A percentile compares a stretch with the other conserved stretches of the same genome.
Evolutionary conservation across 768 basidiomycete species (phyloP).

Genomic region (Auricularia auricula-judae): DNA sequence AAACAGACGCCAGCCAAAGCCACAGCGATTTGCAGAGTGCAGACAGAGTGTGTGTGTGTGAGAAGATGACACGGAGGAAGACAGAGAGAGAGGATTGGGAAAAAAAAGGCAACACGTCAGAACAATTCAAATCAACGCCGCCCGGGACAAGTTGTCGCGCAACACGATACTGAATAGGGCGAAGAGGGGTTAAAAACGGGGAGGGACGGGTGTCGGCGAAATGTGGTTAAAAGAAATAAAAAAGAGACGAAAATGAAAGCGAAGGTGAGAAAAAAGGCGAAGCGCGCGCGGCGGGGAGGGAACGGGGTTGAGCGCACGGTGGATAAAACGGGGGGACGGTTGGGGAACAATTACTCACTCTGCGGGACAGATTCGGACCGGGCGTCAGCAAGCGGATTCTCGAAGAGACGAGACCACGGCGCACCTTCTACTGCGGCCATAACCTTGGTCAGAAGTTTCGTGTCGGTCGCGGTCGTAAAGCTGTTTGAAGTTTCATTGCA

Average conservation of each 20-base stretch:
- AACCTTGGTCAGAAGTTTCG: conserved; percentile 75
- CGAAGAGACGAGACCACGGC: conserved; percentile 18
- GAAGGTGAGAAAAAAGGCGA: conserved; percentile 3
- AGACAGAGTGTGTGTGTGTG: not conserved
- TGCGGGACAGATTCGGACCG: conserved; percentile 16
- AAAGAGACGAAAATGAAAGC: not conserved
- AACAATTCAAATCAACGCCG: conserved; percentile 46
- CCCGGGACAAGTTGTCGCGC: conserved; percentile 51
- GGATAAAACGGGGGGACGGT: conserved; percentile 13
- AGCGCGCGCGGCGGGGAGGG: conserved; percentile 14
- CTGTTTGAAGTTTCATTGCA: conserved; percentile 25
- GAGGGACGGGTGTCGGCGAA: not conserved
- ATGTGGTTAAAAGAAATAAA: not conserved
- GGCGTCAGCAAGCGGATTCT: conserved; percentile 6
- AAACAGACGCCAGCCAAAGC: too few relatives aligned
- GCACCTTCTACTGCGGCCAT: conserved; percentile 94
- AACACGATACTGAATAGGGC: conserved; percentile 46
- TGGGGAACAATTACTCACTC: conserved; percentile 48
- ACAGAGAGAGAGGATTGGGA: not conserved
- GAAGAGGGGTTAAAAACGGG: not conserved
- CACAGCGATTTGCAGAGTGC: not conserved
- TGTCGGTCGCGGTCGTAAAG: conserved; percentile 85
- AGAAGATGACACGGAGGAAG: not conserved
- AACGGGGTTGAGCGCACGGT: conserved; percentile 20
- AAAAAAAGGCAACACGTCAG: not conserved